Evolutionary conservation across 2,329 filamentous ascomycete species (phyloP).

Genomic region (Pyrenophora tritici-repentis): DNA sequence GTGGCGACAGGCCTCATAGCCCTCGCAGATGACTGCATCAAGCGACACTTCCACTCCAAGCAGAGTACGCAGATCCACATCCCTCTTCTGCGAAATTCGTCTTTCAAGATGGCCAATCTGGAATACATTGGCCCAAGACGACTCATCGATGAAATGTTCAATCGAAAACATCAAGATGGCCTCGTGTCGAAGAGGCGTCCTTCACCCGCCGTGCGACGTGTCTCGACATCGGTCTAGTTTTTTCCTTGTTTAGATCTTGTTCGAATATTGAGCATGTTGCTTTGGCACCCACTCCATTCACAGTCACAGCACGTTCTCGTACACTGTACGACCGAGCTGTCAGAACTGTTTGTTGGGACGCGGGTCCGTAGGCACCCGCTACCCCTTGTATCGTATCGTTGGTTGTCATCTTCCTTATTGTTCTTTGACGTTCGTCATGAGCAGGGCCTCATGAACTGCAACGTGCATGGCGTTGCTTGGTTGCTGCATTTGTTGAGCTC

Average conservation of each 20-base stretch:
- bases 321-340: slow-evolving; percentile 30
- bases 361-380: slow-evolving; percentile 16
- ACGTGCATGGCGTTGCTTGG: slow-evolving; percentile 29
- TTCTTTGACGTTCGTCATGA: slow-evolving; percentile 23
- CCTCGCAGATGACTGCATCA: slow-evolving; percentile 90
- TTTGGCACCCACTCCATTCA: slow-evolving; percentile 15
- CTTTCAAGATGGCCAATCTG: slow-evolving; percentile 59
- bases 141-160: slow-evolving; percentile 68
- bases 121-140: slow-evolving; percentile 67
- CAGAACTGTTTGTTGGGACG: slow-evolving; percentile 29
- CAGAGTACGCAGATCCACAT: slow-evolving; percentile 58
- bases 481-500: slow-evolving; percentile 27
- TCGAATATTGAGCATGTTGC: slow-evolving; percentile 20
- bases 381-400: slow-evolving; percentile 15
- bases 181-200: slow-evolving; percentile 31
- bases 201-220: slow-evolving; percentile 33
- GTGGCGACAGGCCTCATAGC: slow-evolving; percentile 87
- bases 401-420: slow-evolving; percentile 19
- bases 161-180: slow-evolving; percentile 48
- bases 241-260: slow-evolving; percentile 13
- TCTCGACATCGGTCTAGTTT: slow-evolving; percentile 17
- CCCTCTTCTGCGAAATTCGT: slow-evolving; percentile 55
- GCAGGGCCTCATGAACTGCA: slow-evolving; percentile 7
- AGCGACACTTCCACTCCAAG: slow-evolving; percentile 70
- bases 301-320: slow-evolving; percentile 27